A percentile compares a stretch with the other conserved stretches of the same genome.
Evolutionary conservation across 257 asterid species (phyloP).

Genomic region (Jacaranda copaia): DNA sequence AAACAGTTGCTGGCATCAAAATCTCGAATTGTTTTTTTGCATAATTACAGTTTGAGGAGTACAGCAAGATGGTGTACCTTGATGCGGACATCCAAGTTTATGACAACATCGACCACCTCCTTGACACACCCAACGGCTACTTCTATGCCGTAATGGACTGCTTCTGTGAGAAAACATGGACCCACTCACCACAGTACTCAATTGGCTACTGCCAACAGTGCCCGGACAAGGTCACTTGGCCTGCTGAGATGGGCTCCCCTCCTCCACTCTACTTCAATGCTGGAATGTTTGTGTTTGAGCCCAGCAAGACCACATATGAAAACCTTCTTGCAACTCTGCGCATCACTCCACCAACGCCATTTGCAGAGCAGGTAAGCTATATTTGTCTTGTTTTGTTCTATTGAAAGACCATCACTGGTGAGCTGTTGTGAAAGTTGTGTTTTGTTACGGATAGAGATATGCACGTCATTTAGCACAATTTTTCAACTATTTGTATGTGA

Average conservation of each 20-base stretch:
- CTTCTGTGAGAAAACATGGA: constrained; percentile 70
- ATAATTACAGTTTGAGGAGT: constrained; percentile 55
- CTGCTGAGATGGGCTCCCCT: constrained; percentile 57
- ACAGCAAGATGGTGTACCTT: constrained; percentile 68
- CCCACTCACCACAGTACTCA: constrained; percentile 56
- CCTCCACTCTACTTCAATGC: constrained; percentile 71
- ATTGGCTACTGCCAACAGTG: constrained; percentile 71
- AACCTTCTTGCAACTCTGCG: constrained; percentile 51
- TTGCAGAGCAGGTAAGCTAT: constrained; percentile 59
- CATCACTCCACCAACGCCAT: constrained; percentile 63
- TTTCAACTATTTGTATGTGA: not conserved
- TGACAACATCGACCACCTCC: constrained; percentile 63
- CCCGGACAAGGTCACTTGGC: constrained; percentile 63
- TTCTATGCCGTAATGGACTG: constrained; percentile 73
- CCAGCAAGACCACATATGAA: constrained; percentile 52
- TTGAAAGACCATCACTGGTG: not conserved
- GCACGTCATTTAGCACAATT: not conserved
- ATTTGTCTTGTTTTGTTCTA: not conserved
- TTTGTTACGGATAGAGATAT: not conserved
- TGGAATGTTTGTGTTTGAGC: constrained; percentile 65
- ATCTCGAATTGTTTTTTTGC: not conserved
- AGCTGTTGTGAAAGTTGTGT: not conserved
- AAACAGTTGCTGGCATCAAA: not conserved
- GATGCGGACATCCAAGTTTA: constrained; percentile 70
- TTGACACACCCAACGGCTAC: constrained; percentile 59